Conservation (phyloP, 176 grass and related monocot species). For the Oryza glumipatula region DNA sequence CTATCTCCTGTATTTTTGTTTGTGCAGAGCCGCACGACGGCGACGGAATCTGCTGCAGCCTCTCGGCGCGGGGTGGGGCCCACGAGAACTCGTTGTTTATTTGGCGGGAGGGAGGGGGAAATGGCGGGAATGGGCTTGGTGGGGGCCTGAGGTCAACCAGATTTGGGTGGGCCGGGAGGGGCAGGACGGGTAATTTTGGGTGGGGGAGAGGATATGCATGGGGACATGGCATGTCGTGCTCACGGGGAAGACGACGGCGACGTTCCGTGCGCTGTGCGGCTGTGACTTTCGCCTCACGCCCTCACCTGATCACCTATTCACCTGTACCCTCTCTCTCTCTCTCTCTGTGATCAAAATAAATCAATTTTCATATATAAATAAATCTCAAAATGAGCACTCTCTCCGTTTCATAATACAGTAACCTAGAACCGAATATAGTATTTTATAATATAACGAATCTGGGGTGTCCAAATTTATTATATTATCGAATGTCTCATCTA, state of each 20-base stretch:
- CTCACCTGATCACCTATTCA: no score
- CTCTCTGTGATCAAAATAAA: no score
- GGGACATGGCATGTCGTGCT: neutral
- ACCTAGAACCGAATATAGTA: no score
- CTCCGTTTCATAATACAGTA: no score
- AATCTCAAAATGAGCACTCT: no score
- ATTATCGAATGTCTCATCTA: no score
- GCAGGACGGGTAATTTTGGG: neutral
- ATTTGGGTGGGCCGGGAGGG: neutral
- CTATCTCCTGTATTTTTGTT: slow-evolving; percentile 32
- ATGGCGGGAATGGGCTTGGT: slow-evolving; percentile 4
- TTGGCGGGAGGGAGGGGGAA: neutral
- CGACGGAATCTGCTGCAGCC: slow-evolving; percentile 32
- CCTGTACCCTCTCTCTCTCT: no score
- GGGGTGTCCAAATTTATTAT: no score
- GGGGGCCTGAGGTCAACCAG: neutral
- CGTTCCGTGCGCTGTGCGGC: neutral
- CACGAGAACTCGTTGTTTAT: neutral
- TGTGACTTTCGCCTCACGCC: no score
- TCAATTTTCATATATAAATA: no score
- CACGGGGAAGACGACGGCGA: neutral
- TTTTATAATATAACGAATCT: no score
- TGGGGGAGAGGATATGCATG: slow-evolving; percentile 30
- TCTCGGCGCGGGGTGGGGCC: neutral
- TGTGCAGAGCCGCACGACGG: slow-evolving; percentile 47